These are phyloP conservation scores for Daldinia loculata DNA, from an alignment of 495 filamentous ascomycete species.

Conservation along the genomic window DNA sequence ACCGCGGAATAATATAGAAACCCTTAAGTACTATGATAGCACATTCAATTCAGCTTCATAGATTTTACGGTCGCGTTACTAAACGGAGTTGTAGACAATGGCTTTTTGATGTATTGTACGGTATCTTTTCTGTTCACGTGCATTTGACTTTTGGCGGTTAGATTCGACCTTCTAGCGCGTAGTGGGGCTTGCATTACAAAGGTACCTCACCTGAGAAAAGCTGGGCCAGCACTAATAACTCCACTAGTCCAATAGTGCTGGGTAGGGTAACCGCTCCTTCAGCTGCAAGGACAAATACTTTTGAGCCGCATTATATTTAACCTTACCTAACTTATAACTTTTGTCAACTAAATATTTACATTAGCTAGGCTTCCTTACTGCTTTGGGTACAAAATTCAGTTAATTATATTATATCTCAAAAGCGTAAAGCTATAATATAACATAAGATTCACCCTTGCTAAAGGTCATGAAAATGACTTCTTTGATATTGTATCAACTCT, in stretches of 20 bases:
- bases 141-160: background rate
- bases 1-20: background rate
- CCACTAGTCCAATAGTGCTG: background rate
- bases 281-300: background rate
- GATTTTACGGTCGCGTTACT: background rate
- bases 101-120: background rate
- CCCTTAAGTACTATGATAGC: background rate
- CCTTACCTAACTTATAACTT: background rate
- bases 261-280: background rate
- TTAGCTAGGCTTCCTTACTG: background rate
- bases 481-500: too few relatives aligned
- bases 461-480: too few relatives aligned
- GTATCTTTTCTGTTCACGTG: conserved; percentile 2
- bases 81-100: background rate
- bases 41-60: background rate
- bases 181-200: background rate
- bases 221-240: background rate
- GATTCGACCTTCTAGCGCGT: conserved; percentile 17
- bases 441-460: too few relatives aligned
- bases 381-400: too few relatives aligned
- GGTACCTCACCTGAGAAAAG: background rate
- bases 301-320: background rate
- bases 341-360: too few relatives aligned
- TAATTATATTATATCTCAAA: too few relatives aligned
- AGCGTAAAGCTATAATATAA: too few relatives aligned